Evolutionary conservation across 768 basidiomycete genomes (phyloP).

Genomic region (Chiua virens): DNA sequence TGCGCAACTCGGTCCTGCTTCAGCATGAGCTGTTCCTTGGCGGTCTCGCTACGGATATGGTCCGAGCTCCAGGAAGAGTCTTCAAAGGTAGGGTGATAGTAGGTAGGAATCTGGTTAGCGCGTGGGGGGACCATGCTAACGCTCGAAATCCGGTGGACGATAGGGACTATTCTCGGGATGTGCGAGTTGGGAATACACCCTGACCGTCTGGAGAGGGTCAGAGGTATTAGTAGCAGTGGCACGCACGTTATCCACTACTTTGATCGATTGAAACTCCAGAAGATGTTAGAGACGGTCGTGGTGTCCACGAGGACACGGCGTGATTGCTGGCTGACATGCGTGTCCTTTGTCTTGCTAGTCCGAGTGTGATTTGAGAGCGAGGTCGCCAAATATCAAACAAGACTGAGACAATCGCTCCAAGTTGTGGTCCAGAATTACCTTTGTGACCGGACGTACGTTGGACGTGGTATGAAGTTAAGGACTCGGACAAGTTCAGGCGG

Average conservation of each 20-base stretch:
- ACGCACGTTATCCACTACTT: background rate
- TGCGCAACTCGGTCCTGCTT: background rate
- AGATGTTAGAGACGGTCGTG: background rate
- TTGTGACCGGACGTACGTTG: too few species aligned
- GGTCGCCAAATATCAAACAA: background rate
- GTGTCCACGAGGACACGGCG: constrained; percentile 5
- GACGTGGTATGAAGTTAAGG: too few species aligned
- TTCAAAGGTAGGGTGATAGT: background rate
- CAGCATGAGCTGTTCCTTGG: constrained; percentile 4
- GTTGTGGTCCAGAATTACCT: too few species aligned
- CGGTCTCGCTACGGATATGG: background rate
- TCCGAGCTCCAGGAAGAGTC: background rate
- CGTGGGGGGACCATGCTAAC: background rate
- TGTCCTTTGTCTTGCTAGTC: background rate
- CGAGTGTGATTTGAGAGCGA: background rate
- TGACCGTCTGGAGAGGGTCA: background rate
- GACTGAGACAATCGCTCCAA: background rate
- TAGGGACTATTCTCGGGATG: background rate
- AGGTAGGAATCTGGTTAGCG: background rate
- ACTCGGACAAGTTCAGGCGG: too few species aligned
- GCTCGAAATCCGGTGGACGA: background rate
- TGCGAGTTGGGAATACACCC: background rate
- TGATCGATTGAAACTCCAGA: background rate
- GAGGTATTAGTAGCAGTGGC: background rate
- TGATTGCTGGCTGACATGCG: background rate